Conservation (phyloP, 768 basidiomycete species). For the Boletus rubropictus region DNA sequence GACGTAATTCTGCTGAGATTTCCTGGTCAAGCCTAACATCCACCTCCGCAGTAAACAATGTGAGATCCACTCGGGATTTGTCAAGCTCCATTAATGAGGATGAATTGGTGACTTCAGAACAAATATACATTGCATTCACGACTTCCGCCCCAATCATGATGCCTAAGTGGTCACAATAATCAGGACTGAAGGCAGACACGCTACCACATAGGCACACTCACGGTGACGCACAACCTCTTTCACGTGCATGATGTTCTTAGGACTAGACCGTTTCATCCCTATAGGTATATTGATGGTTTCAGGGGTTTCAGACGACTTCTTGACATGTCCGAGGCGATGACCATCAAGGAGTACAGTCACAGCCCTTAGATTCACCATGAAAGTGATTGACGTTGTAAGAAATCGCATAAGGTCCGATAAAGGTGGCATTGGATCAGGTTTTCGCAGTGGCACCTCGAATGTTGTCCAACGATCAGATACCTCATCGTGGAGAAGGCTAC, state of each 20-base stretch:
- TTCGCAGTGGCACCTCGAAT: slow-evolving; percentile 80
- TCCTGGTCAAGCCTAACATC: no score
- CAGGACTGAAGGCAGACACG: no score
- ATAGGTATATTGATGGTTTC: slow-evolving; percentile 45
- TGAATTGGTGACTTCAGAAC: no score
- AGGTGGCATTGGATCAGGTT: slow-evolving; percentile 66
- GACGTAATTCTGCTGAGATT: no score
- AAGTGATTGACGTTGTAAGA: slow-evolving; percentile 83
- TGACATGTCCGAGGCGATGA: slow-evolving; percentile 54
- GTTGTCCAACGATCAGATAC: slow-evolving; percentile 58
- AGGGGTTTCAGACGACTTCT: slow-evolving; percentile 51
- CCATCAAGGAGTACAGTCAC: slow-evolving; percentile 78
- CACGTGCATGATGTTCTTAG: slow-evolving; percentile 46
- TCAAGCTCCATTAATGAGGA: no score
- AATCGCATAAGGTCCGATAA: slow-evolving; percentile 87
- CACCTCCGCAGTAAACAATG: no score
- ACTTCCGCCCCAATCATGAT: no score
- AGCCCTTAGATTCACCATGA: slow-evolving; percentile 72
- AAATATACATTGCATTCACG: no score
- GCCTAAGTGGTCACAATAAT: no score
- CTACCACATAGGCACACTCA: no score
- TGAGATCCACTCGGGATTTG: no score
- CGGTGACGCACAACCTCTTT: no score
- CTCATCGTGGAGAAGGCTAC: not conserved
- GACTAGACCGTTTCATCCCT: slow-evolving; percentile 49